These are phyloP conservation scores for Suillus sp. DNA, from an alignment of 768 basidiomycete genomes.

Conservation along the genomic window DNA sequence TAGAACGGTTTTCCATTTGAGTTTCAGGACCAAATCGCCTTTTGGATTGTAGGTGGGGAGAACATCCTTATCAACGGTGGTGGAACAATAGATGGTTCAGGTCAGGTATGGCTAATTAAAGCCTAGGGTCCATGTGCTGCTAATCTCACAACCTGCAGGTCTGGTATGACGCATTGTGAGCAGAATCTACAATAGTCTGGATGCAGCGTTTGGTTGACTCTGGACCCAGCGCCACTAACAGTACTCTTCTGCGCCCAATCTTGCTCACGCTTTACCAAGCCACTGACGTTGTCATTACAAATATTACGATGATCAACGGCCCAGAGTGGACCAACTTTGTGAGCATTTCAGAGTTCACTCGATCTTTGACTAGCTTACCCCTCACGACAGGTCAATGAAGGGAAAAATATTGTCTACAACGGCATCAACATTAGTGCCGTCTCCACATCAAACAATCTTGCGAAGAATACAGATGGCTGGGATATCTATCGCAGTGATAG, in stretches of 20 bases:
- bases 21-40: conserved; percentile 55
- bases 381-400: conserved; percentile 46
- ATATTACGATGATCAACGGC: conserved; percentile 50
- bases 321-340: conserved; percentile 59
- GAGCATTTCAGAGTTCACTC: conserved; percentile 6
- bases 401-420: conserved; percentile 46
- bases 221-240: conserved; percentile 42
- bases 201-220: background rate
- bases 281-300: conserved; percentile 45
- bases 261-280: conserved; percentile 57
- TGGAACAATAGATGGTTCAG: conserved; percentile 65
- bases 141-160: conserved; percentile 31
- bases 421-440: conserved; percentile 49
- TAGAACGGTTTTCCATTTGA: conserved; percentile 55
- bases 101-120: conserved; percentile 45
- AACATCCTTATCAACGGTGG: conserved; percentile 56
- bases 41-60: conserved; percentile 56
- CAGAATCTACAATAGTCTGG: conserved; percentile 14
- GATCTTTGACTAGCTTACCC: background rate
- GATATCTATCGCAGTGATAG: conserved; percentile 60
- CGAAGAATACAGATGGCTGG: conserved; percentile 64
- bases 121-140: background rate
- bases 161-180: conserved; percentile 58
- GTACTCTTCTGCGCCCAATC: conserved; percentile 53
- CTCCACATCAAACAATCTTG: conserved; percentile 45